Percentiles rank a stretch among this genome's conserved stretches.
These are phyloP conservation scores for Epicoccum nigrum DNA, from an alignment of 2,329 filamentous ascomycete species.

Conservation along the genomic window DNA sequence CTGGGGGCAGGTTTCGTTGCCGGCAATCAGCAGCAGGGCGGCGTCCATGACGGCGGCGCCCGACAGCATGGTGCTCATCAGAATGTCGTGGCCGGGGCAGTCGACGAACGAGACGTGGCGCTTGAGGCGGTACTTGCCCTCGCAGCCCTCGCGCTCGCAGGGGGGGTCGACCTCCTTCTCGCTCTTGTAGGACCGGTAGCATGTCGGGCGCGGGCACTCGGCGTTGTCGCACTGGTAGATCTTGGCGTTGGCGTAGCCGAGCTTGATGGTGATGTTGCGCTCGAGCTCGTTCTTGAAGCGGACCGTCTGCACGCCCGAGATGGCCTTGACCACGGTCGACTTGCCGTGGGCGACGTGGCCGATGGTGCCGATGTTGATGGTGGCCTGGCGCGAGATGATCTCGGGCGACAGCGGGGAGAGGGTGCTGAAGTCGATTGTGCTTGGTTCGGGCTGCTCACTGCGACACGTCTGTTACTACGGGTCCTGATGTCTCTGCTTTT, in stretches of 20 bases:
- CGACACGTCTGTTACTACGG: constrained; percentile 28
- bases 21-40: constrained; percentile 91
- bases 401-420: constrained; percentile 89
- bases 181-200: constrained; percentile 97
- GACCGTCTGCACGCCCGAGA: constrained; percentile 98
- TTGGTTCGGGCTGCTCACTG: constrained; percentile 85
- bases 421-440: constrained; percentile 79
- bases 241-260: constrained; percentile 99
- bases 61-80: constrained; percentile 99
- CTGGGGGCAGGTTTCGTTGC: constrained; percentile 98
- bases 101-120: constrained; percentile 80
- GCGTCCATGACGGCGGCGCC: constrained; percentile 99
- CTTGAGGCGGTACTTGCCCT: constrained; percentile 83
- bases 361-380: constrained; percentile 98
- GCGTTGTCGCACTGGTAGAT: constrained; percentile 97
- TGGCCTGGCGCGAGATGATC: constrained; percentile 97
- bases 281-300: constrained; percentile 99
- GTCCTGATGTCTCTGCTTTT: no score
- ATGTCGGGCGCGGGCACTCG: constrained; percentile 90
- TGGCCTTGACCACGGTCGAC: constrained; percentile 98
- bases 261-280: constrained; percentile 99
- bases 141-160: constrained; percentile 91
- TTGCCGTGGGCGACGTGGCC: constrained; percentile 99
- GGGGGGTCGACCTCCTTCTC: constrained; percentile 98
- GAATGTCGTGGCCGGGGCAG: constrained; percentile 99